Evolutionary conservation across 192 early-diverging fungal species (phyloP).

Genomic region (Dimargaris xerosporica): DNA sequence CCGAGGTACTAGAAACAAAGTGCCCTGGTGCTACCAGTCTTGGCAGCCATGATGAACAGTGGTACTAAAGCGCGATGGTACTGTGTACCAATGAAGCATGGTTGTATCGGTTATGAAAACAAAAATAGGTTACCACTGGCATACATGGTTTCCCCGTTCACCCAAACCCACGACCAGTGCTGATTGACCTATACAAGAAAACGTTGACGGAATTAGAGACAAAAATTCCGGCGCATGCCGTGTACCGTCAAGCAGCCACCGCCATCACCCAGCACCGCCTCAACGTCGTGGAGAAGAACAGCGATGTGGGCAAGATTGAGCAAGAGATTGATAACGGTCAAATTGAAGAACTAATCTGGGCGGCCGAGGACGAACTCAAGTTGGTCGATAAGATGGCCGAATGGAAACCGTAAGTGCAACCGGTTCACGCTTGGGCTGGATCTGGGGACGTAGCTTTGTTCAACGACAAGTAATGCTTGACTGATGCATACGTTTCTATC

Average conservation of each 20-base stretch:
- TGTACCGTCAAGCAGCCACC: slow-evolving; percentile 70
- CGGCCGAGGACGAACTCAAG: slow-evolving; percentile 78
- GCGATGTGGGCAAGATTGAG: slow-evolving; percentile 65
- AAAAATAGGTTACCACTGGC: slow-evolving; percentile 43
- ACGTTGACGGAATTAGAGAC: slow-evolving; percentile 53
- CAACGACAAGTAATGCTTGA: neutral
- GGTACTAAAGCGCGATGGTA: too few species aligned
- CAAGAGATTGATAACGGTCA: slow-evolving; percentile 57
- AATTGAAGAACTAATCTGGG: slow-evolving; percentile 82
- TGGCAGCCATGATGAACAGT: too few species aligned
- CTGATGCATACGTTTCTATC: slow-evolving; percentile 7
- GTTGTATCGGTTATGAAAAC: neutral
- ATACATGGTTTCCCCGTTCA: slow-evolving; percentile 77
- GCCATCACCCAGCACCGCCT: slow-evolving; percentile 63
- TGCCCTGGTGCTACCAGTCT: too few species aligned
- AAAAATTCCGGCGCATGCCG: slow-evolving; percentile 56
- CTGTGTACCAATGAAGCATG: too few species aligned
- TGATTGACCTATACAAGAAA: slow-evolving; percentile 67
- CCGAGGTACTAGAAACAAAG: too few species aligned
- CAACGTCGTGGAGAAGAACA: slow-evolving; percentile 53
- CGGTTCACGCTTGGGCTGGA: neutral
- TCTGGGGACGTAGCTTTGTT: neutral
- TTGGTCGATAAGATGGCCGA: slow-evolving; percentile 70
- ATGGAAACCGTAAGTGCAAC: slow-evolving; percentile 52
- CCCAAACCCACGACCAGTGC: slow-evolving; percentile 67